Evolutionary conservation across 2,329 filamentous ascomycete species (phyloP), one percentile per base, ranked within the genome.

Genomic region (Xylariaceae sp.): DNA sequence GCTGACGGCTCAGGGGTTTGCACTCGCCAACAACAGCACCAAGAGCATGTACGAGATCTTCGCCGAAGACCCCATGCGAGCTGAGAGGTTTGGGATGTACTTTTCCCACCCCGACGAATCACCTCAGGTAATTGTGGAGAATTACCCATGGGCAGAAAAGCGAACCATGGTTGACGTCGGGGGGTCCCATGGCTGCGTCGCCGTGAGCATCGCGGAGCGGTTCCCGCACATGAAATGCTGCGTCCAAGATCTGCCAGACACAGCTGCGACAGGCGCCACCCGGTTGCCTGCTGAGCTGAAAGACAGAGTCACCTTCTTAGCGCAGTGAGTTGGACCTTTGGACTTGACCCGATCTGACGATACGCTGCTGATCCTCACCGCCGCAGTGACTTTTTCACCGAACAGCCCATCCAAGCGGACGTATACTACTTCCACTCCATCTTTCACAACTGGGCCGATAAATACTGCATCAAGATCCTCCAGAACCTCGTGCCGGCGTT

Each of bases 361-460:
- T 1, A 12, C 19, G 19, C 12, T 45, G 43, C 43, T 47, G 11
- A 29, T 44, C 3, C 47, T 27, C 11, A 26, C 6, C 29, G 43
- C 12, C 37, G 11, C 40, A 65, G 63, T 47, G 57, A 63, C 50
- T 65, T 62, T 49, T 63, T 65, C 44, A 61, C 50, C 0, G 49
- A 55, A 19, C 61, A 64, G 46, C 45, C 58, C 4, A n/a, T 60
- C 8, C 39, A 7, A 3, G 62, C 53, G 1, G 58, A 64, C 27
- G 59, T 65, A 4, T 67, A 63, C 47, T 65, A 60, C 41, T 61
- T 70, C 47, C 65, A 65, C 1, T 65, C 59, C 37, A 68, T 68
- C 26, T 64, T 69, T 30, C 67, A 69, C 31, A 64, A 68, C 43
- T 70, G 65, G 66, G 52, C 60, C 1, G 67, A 70, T 41, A 66